Evolutionary conservation across 306 rosid species (phyloP), one percentile per base, ranked within the genome.

Genomic region (Crotalaria pallida): DNA sequence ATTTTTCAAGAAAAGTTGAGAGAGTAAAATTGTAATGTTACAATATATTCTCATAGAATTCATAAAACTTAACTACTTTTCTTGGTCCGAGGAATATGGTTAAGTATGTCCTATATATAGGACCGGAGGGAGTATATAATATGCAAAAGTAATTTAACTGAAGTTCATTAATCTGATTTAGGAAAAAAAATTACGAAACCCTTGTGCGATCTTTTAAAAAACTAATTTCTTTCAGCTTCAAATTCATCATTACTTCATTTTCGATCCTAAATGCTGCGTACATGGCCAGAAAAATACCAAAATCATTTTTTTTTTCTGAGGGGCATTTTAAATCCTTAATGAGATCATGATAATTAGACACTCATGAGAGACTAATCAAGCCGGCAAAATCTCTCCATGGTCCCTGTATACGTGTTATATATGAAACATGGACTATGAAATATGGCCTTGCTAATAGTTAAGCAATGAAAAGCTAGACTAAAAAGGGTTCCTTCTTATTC

Each of bases 401-500:
- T 45, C 69, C 58, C 18, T 31, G 78, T 70, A 51, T 58, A 77
- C 69, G 68, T n/a, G 77, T 68, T 68, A 69, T 50, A 72, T 72
- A 77, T 71, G 48, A 72, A 58, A 70, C 64, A 73, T 57, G 50
- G 23, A 60, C 58, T 65, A 57, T 9, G 71, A 43, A 24, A 50
- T 59, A 75, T 13, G 40, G 18, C 47, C 71, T 82, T 48, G 48
- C 27, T 12, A 40, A 13, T 16, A 67, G 72, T 34, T 19, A 52
- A 72, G n/a, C n/a, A n/a, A 52, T 27, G 9, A 47, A 47, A 69
- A 69, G 49, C 80, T 59, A 68, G 24, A 68, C 75, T 58, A 79
- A 27, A 74, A 79, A 15, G 99, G 97, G 73, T 91, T 95, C 81
- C 75, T 84, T 72, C 64, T 76, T 1, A 58, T 63, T 67, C 83